Percentiles rank a stretch among this genome's conserved stretches.
Conservation (phyloP, 306 rosid genomes). For the Morella rubra region DNA sequence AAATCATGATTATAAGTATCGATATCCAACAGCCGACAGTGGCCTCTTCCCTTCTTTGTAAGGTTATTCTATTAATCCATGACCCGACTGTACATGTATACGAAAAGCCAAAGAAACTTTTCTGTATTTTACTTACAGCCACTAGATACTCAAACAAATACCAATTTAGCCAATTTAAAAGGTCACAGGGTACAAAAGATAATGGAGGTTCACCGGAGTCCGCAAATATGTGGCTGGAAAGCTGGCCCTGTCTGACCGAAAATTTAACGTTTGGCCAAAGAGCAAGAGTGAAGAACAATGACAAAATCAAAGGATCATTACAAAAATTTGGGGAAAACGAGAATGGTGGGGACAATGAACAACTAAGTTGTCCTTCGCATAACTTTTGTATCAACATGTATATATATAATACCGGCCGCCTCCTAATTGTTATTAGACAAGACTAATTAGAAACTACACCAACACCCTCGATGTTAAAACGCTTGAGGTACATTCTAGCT, state of each 20-base stretch:
- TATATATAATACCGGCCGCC: too few species aligned
- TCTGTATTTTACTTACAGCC: neutral
- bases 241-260: neutral
- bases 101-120: slow-evolving; percentile 6
- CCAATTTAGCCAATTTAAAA: neutral
- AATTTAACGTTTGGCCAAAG: neutral
- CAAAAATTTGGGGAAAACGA: too few species aligned
- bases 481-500: neutral
- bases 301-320: too few species aligned
- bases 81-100: slow-evolving; percentile 23
- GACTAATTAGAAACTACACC: too few species aligned
- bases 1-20: neutral
- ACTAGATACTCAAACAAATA: neutral
- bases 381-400: too few species aligned
- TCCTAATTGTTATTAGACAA: too few species aligned
- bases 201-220: neutral
- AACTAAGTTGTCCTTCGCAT: too few species aligned
- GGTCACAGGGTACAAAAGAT: neutral
- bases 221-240: neutral
- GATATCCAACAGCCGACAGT: slow-evolving; percentile 6
- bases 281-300: too few species aligned
- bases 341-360: too few species aligned
- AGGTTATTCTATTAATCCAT: slow-evolving; percentile 17
- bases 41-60: neutral
- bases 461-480: too few species aligned